Conservation (phyloP, 192 early-diverging fungal genomes). For the Coemansia sp. region DNA sequence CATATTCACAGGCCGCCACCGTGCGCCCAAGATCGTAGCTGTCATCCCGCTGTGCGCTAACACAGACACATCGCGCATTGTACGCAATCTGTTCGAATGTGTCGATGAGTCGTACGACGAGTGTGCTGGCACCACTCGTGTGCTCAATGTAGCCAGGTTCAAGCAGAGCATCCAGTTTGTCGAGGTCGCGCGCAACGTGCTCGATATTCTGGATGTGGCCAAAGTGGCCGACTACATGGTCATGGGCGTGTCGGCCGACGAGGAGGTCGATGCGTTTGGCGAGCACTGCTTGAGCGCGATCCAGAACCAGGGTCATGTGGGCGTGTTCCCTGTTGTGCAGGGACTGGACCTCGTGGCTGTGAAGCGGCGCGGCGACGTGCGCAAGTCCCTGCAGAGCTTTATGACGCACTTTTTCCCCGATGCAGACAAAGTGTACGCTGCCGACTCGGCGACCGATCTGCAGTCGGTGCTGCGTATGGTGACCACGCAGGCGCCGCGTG, state of each 20-base stretch:
- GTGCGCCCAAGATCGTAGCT: slow-evolving; percentile 87
- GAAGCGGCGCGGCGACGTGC: slow-evolving; percentile 73
- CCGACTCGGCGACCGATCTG: slow-evolving; percentile 60
- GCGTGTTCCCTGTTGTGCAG: slow-evolving; percentile 70
- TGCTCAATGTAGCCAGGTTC: slow-evolving; percentile 72
- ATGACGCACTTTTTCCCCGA: slow-evolving; percentile 88
- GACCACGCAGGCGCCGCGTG: slow-evolving; percentile 73
- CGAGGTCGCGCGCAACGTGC: slow-evolving; percentile 71
- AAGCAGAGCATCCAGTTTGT: slow-evolving; percentile 89
- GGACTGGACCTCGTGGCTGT: slow-evolving; percentile 62
- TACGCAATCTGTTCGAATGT: slow-evolving; percentile 51
- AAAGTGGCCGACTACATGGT: slow-evolving; percentile 91
- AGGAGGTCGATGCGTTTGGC: slow-evolving; percentile 94
- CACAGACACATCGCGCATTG: slow-evolving; percentile 55
- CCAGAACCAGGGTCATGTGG: slow-evolving; percentile 83
- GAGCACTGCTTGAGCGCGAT: slow-evolving; percentile 79
- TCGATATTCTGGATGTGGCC: slow-evolving; percentile 84
- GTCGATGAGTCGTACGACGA: slow-evolving; percentile 56
- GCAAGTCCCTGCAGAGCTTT: slow-evolving; percentile 82
- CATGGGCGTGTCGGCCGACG: slow-evolving; percentile 81
- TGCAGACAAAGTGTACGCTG: slow-evolving; percentile 66
- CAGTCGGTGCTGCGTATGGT: slow-evolving; percentile 73
- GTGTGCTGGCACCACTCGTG: background rate
- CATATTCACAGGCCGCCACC: slow-evolving; percentile 79
- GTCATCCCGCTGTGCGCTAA: slow-evolving; percentile 87